Evolutionary conservation across 768 basidiomycete species (phyloP).

Genomic region (Lactarius indigo): DNA sequence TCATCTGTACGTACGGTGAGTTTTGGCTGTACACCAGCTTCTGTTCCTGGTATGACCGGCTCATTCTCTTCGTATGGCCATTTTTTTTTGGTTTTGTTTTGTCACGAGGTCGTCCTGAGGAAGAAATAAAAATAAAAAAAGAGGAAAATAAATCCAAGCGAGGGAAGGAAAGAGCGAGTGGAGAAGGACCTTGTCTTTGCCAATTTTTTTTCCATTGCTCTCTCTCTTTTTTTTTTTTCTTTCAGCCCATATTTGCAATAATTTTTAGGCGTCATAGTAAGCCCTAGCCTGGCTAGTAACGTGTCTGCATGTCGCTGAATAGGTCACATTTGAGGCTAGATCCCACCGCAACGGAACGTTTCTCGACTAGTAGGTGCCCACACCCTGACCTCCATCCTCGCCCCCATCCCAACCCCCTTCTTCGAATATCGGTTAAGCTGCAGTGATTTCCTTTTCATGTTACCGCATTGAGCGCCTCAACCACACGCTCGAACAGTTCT

Average conservation of each 20-base stretch:
- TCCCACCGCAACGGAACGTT: background rate
- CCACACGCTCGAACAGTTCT: conserved; percentile 13
- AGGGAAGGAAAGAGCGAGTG: background rate
- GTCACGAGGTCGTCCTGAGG: background rate
- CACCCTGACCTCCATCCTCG: background rate
- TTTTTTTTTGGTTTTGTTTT: background rate
- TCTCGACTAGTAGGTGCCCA: conserved; percentile 8
- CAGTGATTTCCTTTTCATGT: conserved; percentile 23
- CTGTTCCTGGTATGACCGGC: conserved; percentile 8
- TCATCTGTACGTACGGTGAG: background rate
- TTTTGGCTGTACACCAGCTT: background rate
- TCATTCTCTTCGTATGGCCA: background rate
- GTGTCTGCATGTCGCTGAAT: conserved; percentile 4
- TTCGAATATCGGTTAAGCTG: conserved; percentile 20
- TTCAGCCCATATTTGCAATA: conserved; percentile 17
- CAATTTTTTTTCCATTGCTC: background rate
- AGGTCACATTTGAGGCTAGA: background rate
- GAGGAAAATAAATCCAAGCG: background rate
- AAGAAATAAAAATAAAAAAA: background rate
- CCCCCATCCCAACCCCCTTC: background rate
- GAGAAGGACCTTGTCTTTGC: background rate
- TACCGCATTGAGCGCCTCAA: conserved; percentile 18
- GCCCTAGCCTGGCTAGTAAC: conserved; percentile 5
- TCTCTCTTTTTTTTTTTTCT: background rate
- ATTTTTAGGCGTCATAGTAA: conserved; percentile 7